Evolutionary conservation across 1,139 yeast genomes (phyloP), one percentile per base, ranked within the genome.

Genomic region (Kodamaea alishanica): DNA sequence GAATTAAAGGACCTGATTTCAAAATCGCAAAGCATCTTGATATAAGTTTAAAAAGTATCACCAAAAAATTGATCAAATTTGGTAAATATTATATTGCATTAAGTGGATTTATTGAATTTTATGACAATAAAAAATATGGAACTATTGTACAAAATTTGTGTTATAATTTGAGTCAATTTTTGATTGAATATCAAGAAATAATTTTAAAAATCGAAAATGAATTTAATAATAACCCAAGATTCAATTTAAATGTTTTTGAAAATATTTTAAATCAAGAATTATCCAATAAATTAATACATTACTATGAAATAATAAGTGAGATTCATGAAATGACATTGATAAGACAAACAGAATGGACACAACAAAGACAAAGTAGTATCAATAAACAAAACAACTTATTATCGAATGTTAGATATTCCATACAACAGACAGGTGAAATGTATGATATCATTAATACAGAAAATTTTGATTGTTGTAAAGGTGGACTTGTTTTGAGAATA

Each of bases 131-230:
- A 10, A 53, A 58, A 22, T 80, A 76, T 54, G 98, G 98, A 0
- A 73, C 75, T 38, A 83, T 86, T 1, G 72, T 85, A 37, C 96
- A 90, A 50, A 75, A 85, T 4, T 63, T 92, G 24, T 85, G 95
- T 45, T 71, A 65, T 38, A 77, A 79, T 33, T 66, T 89, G 4
- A 60, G 79, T 28, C 60, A 63, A 9, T 70, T 80, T 42, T 56
- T 84, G 40, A 58, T 63, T 26, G 52, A 54, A 23, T 79, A 75
- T 44, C 81, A 80, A 48, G 48, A 66, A 25, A 62, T 77, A 11
- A 57, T 85, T 2, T 67, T 76, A 6, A 62, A 66, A 7, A 56
- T 84, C 20, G 94, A 85, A 49, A 58, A 63, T 11, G 75, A 77
- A 35, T 79, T 77, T 57, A 63, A 67, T 30, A 56, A 56, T 27